Percentiles rank a stretch among this genome's conserved stretches.
These are phyloP conservation scores for Trichophyton simii DNA, from an alignment of 2,329 filamentous ascomycete genomes.

Conservation along the genomic window DNA sequence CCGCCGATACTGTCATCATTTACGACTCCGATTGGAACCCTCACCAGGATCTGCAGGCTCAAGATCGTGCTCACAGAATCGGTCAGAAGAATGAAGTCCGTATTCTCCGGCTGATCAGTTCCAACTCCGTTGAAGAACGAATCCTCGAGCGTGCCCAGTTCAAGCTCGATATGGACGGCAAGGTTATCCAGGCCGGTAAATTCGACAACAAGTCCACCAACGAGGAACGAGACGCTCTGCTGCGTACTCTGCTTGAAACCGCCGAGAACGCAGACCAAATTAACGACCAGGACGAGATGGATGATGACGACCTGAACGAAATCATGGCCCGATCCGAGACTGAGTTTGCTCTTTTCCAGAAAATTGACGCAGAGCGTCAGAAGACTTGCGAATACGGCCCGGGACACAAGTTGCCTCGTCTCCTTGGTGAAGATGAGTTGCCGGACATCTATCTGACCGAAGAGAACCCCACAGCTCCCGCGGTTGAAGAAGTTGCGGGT, in stretches of 20 bases:
- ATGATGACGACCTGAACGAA: constrained; percentile 92
- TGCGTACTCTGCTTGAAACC: constrained; percentile 82
- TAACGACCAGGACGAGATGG: constrained; percentile 91
- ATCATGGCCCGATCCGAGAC: constrained; percentile 80
- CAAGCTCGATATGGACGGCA: constrained; percentile 98
- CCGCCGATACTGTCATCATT: constrained; percentile 97
- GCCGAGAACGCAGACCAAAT: constrained; percentile 55
- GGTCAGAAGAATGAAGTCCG: constrained; percentile 99
- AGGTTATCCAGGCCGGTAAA: constrained; percentile 97
- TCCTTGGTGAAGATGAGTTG: constrained; percentile 77
- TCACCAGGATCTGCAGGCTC: constrained; percentile 95
- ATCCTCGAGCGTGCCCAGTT: constrained; percentile 92
- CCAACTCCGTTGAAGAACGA: constrained; percentile 96
- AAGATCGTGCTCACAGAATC: constrained; percentile 99
- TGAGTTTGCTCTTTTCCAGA: constrained; percentile 65
- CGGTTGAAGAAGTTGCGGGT: constrained; percentile 64
- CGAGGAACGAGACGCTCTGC: constrained; percentile 92
- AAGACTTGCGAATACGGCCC: constrained; percentile 60
- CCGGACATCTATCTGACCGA: constrained; percentile 91
- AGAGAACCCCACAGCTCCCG: constrained; percentile 66
- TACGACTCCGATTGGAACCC: constrained; percentile 99
- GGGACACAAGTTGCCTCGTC: constrained; percentile 55
- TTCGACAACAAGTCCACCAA: constrained; percentile 99
- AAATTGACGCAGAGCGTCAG: constrained; percentile 64
- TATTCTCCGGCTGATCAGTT: constrained; percentile 88